Evolutionary conservation across 2,329 filamentous ascomycete species (phyloP).

Genomic region (Knufia fluminis): DNA sequence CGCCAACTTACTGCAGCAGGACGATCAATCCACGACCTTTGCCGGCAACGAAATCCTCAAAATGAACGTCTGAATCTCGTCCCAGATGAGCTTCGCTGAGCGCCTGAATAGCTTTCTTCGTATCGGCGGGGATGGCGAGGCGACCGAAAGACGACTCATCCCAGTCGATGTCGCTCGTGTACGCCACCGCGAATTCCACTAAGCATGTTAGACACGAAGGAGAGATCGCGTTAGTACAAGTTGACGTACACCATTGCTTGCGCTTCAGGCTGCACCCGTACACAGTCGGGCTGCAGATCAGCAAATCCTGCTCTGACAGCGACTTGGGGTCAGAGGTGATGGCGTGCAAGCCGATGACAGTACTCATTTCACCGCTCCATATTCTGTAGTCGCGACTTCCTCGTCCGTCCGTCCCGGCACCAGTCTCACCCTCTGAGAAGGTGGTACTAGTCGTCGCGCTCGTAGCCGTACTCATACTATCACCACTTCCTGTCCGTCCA

Average conservation of each 20-base stretch:
- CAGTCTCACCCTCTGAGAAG: slow-evolving; percentile 38
- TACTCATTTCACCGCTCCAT: slow-evolving; percentile 66
- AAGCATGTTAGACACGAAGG: too few species aligned
- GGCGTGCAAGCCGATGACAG: slow-evolving; percentile 91
- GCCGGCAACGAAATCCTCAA: background rate
- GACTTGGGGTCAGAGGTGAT: too few species aligned
- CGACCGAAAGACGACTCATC: too few species aligned
- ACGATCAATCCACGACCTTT: background rate
- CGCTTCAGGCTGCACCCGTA: too few species aligned
- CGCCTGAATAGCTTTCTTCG: too few species aligned
- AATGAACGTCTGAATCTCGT: background rate
- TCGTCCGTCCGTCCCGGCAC: slow-evolving; percentile 6
- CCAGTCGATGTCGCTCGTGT: too few species aligned
- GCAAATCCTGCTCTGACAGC: too few species aligned
- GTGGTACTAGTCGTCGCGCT: slow-evolving; percentile 38
- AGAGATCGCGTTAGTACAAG: too few species aligned
- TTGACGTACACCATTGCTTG: too few species aligned
- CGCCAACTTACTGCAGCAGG: background rate
- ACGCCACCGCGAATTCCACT: too few species aligned
- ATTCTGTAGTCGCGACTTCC: slow-evolving; percentile 6
- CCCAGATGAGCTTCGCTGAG: background rate
- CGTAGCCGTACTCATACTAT: slow-evolving; percentile 20
- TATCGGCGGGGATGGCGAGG: too few species aligned
- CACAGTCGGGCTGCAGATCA: too few species aligned
- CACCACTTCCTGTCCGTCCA: slow-evolving; percentile 18